phyloP scores from a whole-genome alignment of 2,329 filamentous ascomycete genomes.

The Pseudogymnoascus sp. region DNA sequence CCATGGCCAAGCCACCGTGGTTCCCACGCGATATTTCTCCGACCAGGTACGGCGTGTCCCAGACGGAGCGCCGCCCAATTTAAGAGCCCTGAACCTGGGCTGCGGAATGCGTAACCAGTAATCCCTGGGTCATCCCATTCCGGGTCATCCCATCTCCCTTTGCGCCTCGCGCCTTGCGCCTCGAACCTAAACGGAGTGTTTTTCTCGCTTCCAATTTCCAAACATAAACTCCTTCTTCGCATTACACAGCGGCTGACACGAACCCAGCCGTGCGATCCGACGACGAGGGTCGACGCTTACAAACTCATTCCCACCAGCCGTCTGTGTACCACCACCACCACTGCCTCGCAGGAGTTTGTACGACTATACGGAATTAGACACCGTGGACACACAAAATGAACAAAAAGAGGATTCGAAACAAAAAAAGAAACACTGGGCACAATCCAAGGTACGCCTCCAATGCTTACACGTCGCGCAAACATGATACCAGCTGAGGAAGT shows the following conservation, averaged over 20 bases:
- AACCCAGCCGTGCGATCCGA: neutral
- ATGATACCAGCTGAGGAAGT: neutral
- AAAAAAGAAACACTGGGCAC: slow-evolving; percentile 6
- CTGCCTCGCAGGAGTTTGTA: neutral
- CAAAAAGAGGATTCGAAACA: neutral
- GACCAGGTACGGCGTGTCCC: neutral
- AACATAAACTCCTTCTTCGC: neutral
- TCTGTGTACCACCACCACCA: neutral
- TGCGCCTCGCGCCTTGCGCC: neutral
- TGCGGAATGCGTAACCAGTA: neutral
- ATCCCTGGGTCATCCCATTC: neutral
- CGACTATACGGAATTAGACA: neutral
- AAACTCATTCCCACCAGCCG: neutral
- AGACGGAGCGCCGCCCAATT: too few relatives aligned
- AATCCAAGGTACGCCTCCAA: neutral
- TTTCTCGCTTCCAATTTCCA: neutral
- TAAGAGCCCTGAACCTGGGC: neutral
- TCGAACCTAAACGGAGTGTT: neutral
- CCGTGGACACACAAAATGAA: neutral
- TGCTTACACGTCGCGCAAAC: neutral
- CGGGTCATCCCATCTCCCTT: neutral
- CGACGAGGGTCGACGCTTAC: neutral
- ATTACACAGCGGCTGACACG: neutral
- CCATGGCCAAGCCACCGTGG: neutral
- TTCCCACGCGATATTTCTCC: neutral